Conservation (phyloP, 106 monocot species). For the Acorus calamus region DNA sequence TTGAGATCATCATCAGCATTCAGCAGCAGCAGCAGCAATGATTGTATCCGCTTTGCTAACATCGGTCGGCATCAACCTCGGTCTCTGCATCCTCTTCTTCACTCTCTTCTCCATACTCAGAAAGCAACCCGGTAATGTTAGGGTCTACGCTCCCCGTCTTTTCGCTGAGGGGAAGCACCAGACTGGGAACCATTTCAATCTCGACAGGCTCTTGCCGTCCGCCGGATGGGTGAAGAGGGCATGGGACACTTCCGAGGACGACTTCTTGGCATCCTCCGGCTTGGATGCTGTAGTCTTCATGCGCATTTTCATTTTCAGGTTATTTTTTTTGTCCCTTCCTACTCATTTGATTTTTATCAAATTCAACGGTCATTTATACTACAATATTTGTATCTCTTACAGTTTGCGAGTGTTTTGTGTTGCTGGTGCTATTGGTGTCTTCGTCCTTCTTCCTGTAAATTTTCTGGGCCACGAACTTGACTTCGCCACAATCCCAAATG, state of each 20-base stretch:
- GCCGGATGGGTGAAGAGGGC: conserved; percentile 57
- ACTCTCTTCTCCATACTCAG: conserved; percentile 63
- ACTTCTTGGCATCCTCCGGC: conserved; percentile 48
- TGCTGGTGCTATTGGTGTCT: conserved; percentile 65
- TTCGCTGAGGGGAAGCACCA: conserved; percentile 40
- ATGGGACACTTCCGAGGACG: conserved; percentile 67
- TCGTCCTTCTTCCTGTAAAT: conserved; percentile 78
- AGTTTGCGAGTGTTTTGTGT: conserved; percentile 79
- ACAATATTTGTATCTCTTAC: conserved; percentile 16
- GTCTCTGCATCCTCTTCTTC: conserved; percentile 63
- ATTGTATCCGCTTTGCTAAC: conserved; percentile 86
- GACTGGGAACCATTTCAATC: conserved; percentile 17
- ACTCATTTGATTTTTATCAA: background rate
- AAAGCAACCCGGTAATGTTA: conserved; percentile 50
- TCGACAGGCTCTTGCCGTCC: conserved; percentile 63
- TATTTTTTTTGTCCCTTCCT: background rate
- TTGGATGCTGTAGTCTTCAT: conserved; percentile 89
- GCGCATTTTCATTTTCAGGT: conserved; percentile 84
- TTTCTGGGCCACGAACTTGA: conserved; percentile 73
- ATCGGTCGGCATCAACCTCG: conserved; percentile 87
- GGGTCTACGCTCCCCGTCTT: conserved; percentile 67
- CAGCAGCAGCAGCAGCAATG: conserved; percentile 23
- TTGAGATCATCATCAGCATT: too few relatives aligned
- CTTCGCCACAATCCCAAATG: conserved; percentile 62
- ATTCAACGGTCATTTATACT: background rate